Conservation (phyloP, 208 protist genomes). For the Leishmania tropica region DNA sequence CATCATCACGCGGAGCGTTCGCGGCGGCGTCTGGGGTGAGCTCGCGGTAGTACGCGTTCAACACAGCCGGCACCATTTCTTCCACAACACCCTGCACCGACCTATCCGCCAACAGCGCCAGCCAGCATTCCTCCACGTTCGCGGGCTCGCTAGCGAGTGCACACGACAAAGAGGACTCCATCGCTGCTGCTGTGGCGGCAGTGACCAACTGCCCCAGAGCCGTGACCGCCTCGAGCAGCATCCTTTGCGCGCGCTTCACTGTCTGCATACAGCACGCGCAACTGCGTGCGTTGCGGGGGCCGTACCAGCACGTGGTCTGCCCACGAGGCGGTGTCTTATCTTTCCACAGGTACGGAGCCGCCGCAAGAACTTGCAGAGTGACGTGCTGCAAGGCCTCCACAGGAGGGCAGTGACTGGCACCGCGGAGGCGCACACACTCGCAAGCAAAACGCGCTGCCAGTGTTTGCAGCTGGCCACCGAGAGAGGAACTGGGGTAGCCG, state of each 20-base stretch:
- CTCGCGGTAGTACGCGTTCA: slow-evolving; percentile 17
- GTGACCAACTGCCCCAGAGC: slow-evolving; percentile 14
- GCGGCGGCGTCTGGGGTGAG: neutral
- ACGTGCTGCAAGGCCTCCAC: slow-evolving; percentile 1
- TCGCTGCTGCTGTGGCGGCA: neutral
- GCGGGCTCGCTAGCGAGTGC: neutral
- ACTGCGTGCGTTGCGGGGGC: neutral
- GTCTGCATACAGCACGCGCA: slow-evolving; percentile 5
- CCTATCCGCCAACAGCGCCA: slow-evolving; percentile 27
- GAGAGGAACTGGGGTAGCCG: slow-evolving; percentile 33
- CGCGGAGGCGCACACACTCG: slow-evolving; percentile 6
- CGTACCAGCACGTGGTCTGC: slow-evolving; percentile 16
- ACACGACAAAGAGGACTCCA: neutral
- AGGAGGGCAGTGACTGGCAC: slow-evolving; percentile 2
- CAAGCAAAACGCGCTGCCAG: slow-evolving; percentile 28
- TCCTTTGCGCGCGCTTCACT: slow-evolving; percentile 3
- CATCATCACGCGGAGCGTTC: neutral
- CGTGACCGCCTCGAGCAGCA: slow-evolving; percentile 13
- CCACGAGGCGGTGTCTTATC: neutral
- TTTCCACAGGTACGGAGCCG: slow-evolving; percentile 17
- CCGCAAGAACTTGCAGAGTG: slow-evolving; percentile 12
- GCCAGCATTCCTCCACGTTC: slow-evolving; percentile 15
- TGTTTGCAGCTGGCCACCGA: slow-evolving; percentile 12
- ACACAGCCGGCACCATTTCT: slow-evolving; percentile 13
- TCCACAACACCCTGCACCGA: slow-evolving; percentile 15